Evolutionary conservation across 2,329 filamentous ascomycete species (phyloP), one percentile per base, ranked within the genome.

Genomic region (Hypocrella siamensis): DNA sequence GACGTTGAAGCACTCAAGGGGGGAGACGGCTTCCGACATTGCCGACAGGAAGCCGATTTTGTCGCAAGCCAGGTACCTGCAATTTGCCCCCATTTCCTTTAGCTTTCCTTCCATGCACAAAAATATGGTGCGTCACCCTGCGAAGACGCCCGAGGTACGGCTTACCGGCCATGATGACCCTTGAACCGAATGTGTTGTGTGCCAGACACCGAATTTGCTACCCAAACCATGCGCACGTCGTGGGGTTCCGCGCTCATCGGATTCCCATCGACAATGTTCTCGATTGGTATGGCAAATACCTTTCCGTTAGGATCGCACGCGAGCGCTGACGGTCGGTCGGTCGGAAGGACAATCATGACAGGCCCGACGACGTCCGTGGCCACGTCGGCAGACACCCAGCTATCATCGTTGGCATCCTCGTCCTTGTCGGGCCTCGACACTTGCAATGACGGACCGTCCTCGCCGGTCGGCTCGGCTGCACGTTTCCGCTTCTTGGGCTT

Each of bases 181-280:
- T 93, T 94, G 54, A 98, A 81, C 35, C 80, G 79, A 43, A 83
- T 78, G 21, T 69, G 67, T 40, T 92, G 82, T 2, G 80, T 88
- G 4, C 88, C 88, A 1, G 78, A 71, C 10, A 94, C 77, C 42
- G 70, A 71, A 44, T 80, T 93, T 37, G 82, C 84, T 41, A 96
- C 73, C 82, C 88, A 98, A 12, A 98, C 90, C 60, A 94, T 86
- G 38, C 88, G 67, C 37, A 96, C 86, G 52, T 96, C 86, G 54
- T 94, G 86, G 31, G 90, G 90, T 57, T 98, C 90, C 7, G 88
- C 84, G 5, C 75, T 93, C n/a, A 67, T 54, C 3, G 82, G 70
- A 49, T 93, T 79, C 17, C 65, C 75, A 35, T 94, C 86, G 37
- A 93, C 70, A 22, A 93, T 77, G 50, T 96, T 94, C 61, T 93